Conservation (phyloP, 2,329 filamentous ascomycete genomes). For the Penicillium vulpinum region DNA sequence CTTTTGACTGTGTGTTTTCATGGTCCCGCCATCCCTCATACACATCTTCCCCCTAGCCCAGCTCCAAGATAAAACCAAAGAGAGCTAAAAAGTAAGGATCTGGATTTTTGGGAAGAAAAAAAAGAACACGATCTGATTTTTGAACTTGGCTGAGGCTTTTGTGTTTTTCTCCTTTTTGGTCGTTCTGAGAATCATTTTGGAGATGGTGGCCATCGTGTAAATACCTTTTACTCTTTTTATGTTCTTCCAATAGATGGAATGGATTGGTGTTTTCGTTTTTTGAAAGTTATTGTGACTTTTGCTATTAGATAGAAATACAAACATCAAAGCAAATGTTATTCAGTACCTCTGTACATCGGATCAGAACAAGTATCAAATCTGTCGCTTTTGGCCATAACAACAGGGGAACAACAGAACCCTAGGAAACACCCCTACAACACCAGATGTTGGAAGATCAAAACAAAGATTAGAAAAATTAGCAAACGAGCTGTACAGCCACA, state of each 20-base stretch:
- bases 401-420: neutral
- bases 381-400: neutral
- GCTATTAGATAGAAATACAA: neutral
- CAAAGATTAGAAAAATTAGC: neutral
- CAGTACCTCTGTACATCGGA: neutral
- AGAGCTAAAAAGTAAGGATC: neutral
- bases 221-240: slow-evolving; percentile 31
- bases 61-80: slow-evolving; percentile 6
- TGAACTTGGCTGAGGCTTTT: slow-evolving; percentile 1
- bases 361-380: neutral
- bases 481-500: neutral
- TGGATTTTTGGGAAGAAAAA: neutral
- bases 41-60: slow-evolving; percentile 4
- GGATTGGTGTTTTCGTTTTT: slow-evolving; percentile 23
- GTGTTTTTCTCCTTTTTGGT: slow-evolving; percentile 2
- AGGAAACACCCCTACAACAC: neutral
- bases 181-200: slow-evolving; percentile 10
- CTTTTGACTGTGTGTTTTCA: slow-evolving; percentile 35
- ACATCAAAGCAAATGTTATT: neutral
- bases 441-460: neutral
- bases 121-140: slow-evolving; percentile 5
- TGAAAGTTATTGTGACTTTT: neutral
- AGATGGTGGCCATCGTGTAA: slow-evolving; percentile 23
- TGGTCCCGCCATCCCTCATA: slow-evolving; percentile 10
- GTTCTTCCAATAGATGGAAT: slow-evolving; percentile 35